These are phyloP conservation scores for Lindgomyces ingoldianus DNA, from an alignment of 495 filamentous ascomycete species.

Conservation along the genomic window DNA sequence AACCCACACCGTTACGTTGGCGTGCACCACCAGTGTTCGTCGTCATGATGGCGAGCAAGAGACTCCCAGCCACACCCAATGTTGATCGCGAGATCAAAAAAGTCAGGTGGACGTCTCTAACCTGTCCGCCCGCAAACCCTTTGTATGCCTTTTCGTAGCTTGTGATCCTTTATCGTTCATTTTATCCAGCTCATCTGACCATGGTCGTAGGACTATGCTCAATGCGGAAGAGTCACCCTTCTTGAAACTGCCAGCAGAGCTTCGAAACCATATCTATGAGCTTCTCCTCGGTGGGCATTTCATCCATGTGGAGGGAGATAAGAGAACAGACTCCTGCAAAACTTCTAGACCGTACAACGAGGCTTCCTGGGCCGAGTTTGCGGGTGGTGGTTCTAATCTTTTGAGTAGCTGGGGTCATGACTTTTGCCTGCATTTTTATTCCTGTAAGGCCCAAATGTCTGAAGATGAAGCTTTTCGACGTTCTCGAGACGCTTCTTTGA, in stretches of 20 bases:
- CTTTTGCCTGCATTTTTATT: conserved; percentile 4
- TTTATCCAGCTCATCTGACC: neutral
- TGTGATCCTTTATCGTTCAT: neutral
- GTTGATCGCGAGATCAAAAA: neutral
- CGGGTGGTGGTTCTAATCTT: neutral
- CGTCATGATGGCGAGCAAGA: neutral
- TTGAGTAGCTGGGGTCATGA: neutral
- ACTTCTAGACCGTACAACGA: neutral
- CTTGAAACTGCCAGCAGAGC: conserved; percentile 21
- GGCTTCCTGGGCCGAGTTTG: neutral
- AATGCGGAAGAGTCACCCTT: conserved; percentile 7
- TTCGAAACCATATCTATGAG: conserved; percentile 19
- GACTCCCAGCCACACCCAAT: neutral
- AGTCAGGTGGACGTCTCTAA: neutral
- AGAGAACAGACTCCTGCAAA: neutral
- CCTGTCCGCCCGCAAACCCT: neutral
- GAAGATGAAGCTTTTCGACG: conserved; percentile 24
- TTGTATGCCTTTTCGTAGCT: neutral
- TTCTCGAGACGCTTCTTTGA: conserved; percentile 6
- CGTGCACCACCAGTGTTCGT: neutral
- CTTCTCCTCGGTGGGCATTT: conserved; percentile 6
- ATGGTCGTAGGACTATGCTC: neutral
- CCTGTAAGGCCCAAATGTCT: conserved; percentile 3
- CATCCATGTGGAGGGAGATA: conserved; percentile 17
- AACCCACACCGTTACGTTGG: neutral